Evolutionary conservation across 1,284 basidiomycete species (phyloP), one percentile per base, ranked within the genome.

Genomic region (Heterobasidion occidentale): DNA sequence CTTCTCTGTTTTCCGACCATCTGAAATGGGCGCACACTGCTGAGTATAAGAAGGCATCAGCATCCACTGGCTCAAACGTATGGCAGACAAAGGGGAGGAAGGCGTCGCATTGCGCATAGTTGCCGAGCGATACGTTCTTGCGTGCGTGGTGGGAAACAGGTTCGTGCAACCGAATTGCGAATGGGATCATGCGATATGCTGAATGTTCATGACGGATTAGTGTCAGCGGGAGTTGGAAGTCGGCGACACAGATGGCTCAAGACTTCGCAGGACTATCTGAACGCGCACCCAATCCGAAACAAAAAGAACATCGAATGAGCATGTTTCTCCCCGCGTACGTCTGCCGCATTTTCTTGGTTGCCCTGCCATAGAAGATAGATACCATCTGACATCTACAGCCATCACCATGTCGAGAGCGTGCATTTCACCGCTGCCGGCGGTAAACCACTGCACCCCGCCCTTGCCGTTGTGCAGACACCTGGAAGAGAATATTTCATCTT

Each of bases 371-470:
- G 4, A 27, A 27, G 5, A 6, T 6, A 36, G 27, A 51, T 9
- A 52, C 36, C 44, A 54, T 19, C 34, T 57, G 33, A 47, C 34
- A 5, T 56, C 36, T 35, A 9, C 50, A 90, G 86, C 52, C 84
- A 86, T 56, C 87, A 90, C 64, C 80, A 86, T 61, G 74, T 90
- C n/a, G 88, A 90, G 65, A 86, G 86, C 62, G 66, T 88, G 4
- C 84, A 89, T 65, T 83, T 89, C 61, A 73, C 72, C 1, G 71
- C 76, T 0, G 56, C 71, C 0, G 63, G 67, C 15, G 70, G 74
- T 3, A 61, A 63, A 14, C 61, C 69, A 5, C 67, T 90, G n/a
- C 86, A 89, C 62, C 66, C 70, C 7, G 84, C 81, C 0, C 61
- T 90, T 6, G 88, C 87, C 0, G 69, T 78, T 14, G 76, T 89